phyloP scores from a whole-genome alignment of 2,329 filamentous ascomycete genomes.

The Chlorencoelia australis region DNA sequence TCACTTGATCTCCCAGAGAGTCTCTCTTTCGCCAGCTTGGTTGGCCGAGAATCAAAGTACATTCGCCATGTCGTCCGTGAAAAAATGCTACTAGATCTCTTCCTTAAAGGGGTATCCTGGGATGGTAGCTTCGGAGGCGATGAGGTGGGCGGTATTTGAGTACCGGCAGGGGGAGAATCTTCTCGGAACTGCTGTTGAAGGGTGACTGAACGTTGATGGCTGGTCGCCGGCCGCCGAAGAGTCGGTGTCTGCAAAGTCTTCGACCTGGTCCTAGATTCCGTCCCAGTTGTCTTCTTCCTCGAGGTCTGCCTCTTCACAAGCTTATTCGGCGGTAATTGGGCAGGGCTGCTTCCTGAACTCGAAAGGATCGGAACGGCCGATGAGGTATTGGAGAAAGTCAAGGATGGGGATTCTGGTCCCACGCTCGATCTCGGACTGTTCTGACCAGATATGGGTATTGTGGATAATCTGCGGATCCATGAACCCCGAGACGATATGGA shows the following conservation, averaged over 20 bases:
- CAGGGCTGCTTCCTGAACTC: constrained; percentile 25
- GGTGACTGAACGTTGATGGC: constrained; percentile 66
- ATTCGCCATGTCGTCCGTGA: constrained; percentile 21
- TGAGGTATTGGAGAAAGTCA: constrained; percentile 59
- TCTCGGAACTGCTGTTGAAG: constrained; percentile 41
- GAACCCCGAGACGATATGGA: constrained; percentile 54
- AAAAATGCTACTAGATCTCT: constrained; percentile 13
- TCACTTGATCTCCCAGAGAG: constrained; percentile 20
- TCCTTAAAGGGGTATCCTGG: constrained; percentile 13
- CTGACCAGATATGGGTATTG: constrained; percentile 53
- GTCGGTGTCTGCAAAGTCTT: constrained; percentile 49
- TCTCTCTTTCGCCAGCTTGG: constrained; percentile 23
- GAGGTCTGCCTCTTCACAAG: constrained; percentile 65
- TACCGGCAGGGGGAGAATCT: constrained; percentile 14
- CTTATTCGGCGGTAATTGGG: constrained; percentile 56
- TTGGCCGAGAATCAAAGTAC: constrained; percentile 26
- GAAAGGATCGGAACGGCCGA: constrained; percentile 50
- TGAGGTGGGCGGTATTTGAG: constrained; percentile 9
- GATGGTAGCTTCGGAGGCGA: constrained; percentile 7
- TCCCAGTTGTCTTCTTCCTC: constrained; percentile 35
- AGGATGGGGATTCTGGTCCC: constrained; percentile 53
- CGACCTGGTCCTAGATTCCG: constrained; percentile 38
- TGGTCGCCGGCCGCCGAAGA: constrained; percentile 65
- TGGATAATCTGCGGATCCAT: constrained; percentile 64
- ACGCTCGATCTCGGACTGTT: constrained; percentile 55